Evolutionary conservation across 2,329 filamentous ascomycete species (phyloP).

Genomic region (Geosmithia flava): DNA sequence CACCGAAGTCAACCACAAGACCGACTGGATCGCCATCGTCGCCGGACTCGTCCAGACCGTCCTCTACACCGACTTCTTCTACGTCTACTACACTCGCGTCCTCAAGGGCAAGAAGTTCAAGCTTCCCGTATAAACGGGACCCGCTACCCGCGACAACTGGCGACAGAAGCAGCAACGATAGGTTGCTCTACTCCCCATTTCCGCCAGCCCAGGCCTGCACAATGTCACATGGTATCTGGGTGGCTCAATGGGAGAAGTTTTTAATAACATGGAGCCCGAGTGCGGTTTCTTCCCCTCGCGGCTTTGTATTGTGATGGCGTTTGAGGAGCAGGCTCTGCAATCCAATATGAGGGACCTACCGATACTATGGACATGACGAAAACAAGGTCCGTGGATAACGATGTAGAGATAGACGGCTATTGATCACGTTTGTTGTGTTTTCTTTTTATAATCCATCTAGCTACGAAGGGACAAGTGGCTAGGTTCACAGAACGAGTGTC

Average conservation of each 20-base stretch:
- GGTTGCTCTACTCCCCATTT: conserved; percentile 1
- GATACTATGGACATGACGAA: not conserved
- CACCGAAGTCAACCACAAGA: conserved; percentile 55
- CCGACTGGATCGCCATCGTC: conserved; percentile 77
- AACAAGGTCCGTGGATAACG: not conserved
- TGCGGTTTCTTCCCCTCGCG: not conserved
- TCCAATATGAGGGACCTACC: not conserved
- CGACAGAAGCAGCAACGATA: conserved; percentile 1
- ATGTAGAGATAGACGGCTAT: not conserved
- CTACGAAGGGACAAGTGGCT: not conserved
- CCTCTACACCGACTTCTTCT: conserved; percentile 98
- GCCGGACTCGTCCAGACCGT: conserved; percentile 90
- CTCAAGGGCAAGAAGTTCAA: conserved; percentile 84
- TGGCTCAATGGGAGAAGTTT: not conserved
- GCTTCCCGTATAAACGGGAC: conserved; percentile 55
- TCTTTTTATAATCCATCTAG: not conserved
- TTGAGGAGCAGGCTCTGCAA: not conserved
- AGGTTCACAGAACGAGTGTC: not conserved
- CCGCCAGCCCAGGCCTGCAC: not conserved
- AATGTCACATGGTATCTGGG: not conserved
- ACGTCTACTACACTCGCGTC: conserved; percentile 97
- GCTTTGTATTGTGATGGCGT: not conserved
- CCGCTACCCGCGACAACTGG: too few species aligned
- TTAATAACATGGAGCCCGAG: not conserved
- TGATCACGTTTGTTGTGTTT: not conserved